Evolutionary conservation across 352 stramenopile species (phyloP), one percentile per base, ranked within the genome.

Genomic region (Phytophthora capsici): DNA sequence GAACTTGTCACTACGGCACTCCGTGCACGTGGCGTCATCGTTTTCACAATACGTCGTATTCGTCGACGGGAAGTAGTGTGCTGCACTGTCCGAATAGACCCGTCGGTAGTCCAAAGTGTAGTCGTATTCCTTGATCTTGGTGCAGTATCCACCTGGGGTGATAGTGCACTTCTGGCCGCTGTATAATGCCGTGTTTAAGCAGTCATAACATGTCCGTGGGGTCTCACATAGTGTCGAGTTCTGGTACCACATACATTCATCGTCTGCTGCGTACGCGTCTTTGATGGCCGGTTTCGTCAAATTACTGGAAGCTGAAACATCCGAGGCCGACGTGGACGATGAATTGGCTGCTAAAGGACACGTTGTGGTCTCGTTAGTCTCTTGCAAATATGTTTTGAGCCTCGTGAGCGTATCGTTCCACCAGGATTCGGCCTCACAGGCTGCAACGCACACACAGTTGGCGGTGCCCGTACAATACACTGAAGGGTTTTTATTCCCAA

Each of bases 181-280:
- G 48, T 77, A 78, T 2, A 82, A 48, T 34, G 43, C 54, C 51
- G 71, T 70, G 41, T 86, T 86, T 10, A 90, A 63, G 54, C 81
- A 90, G 60, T 90, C 81, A 40, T 76, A 86, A 58, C 81, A 90
- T 16, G 73, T 76, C 6, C 79, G 70, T 12, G 75, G 73, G 0
- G 65, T 72, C 43, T 73, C 57, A 46, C 70, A 89, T 46, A 65
- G 71, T 6, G 78, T 86, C 52, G 82, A 80, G 47, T 82, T 90
- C 63, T 85, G 75, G 53, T 85, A 84, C 81, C 81, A 90, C 66
- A 75, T 80, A 58, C 81, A 90, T 43, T 68, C 63, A 47, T 88
- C 62, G 6, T 77, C 70, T 17, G 56, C 52, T 6, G 78, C 61
- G 51, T 80, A 76, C 34, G 68, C 47, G 51, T 69, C 63, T 63